Evolutionary conservation across 2,329 filamentous ascomycete genomes (phyloP).

Genomic region (Lecanosticta acicola): DNA sequence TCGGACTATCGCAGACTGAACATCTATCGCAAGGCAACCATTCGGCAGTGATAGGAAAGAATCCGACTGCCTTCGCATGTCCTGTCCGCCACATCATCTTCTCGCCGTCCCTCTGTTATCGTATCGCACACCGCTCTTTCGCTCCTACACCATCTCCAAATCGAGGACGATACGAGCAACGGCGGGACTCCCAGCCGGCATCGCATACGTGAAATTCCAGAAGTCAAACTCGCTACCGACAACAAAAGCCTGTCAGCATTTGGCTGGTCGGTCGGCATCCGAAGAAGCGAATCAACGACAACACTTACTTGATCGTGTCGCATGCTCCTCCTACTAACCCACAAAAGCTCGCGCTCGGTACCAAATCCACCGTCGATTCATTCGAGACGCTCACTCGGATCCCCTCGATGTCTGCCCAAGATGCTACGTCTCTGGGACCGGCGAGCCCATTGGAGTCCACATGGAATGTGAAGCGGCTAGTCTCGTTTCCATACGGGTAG

Average conservation of each 20-base stretch:
- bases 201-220: constrained; percentile 18
- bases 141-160: constrained; percentile 9
- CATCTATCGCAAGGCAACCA: not conserved
- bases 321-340: constrained; percentile 13
- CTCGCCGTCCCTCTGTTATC: not conserved
- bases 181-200: constrained; percentile 11
- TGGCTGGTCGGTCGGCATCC: constrained; percentile 1
- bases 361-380: constrained; percentile 7
- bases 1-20: not conserved
- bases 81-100: not conserved
- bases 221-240: constrained; percentile 15
- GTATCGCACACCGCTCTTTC: not conserved
- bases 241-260: not conserved
- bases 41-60: not conserved
- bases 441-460: constrained; percentile 13
- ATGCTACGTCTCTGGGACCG: constrained; percentile 10
- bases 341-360: constrained; percentile 13
- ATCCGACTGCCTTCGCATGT: not conserved
- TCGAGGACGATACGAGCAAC: constrained; percentile 15
- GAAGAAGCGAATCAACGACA: not conserved
- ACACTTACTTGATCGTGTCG: constrained; percentile 15
- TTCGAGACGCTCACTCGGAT: constrained; percentile 8
- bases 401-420: constrained; percentile 13
- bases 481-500: constrained; percentile 49
- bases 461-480: constrained; percentile 14